Evolutionary conservation across 352 stramenopile genomes (phyloP).

Genomic region (Pythium phragmiticola): DNA sequence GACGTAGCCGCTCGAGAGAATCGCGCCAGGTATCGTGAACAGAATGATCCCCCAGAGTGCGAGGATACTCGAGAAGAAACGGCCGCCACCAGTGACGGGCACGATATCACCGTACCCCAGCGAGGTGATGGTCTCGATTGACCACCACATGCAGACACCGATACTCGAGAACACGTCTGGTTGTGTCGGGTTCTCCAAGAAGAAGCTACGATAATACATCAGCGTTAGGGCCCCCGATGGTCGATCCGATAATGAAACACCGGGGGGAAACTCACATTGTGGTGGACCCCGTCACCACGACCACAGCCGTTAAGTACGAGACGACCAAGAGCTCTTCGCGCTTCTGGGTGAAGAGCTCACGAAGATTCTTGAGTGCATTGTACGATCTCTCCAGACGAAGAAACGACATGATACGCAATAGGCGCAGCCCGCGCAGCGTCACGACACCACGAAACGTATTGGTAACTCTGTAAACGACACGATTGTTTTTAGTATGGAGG

Average conservation of each 20-base stretch:
- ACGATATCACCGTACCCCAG: conserved; percentile 88
- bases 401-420: conserved; percentile 82
- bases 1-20: conserved; percentile 78
- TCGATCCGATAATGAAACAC: background rate
- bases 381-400: conserved; percentile 78
- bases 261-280: conserved; percentile 52
- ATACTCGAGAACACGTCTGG: conserved; percentile 79
- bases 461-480: conserved; percentile 26
- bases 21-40: conserved; percentile 81
- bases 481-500: background rate
- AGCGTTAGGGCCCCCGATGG: background rate
- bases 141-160: conserved; percentile 74
- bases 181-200: conserved; percentile 71
- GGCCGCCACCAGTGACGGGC: conserved; percentile 58
- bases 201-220: conserved; percentile 45
- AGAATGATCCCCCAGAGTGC: conserved; percentile 86
- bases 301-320: conserved; percentile 75
- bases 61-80: conserved; percentile 71
- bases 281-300: conserved; percentile 80
- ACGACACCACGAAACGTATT: conserved; percentile 52
- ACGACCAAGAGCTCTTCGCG: conserved; percentile 77
- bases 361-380: conserved; percentile 72
- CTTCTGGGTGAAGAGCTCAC: conserved; percentile 72
- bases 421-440: conserved; percentile 65
- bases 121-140: conserved; percentile 82